phyloP scores from a whole-genome alignment of 31 red algal genomes.

The Asparagopsis taxiformis region DNA sequence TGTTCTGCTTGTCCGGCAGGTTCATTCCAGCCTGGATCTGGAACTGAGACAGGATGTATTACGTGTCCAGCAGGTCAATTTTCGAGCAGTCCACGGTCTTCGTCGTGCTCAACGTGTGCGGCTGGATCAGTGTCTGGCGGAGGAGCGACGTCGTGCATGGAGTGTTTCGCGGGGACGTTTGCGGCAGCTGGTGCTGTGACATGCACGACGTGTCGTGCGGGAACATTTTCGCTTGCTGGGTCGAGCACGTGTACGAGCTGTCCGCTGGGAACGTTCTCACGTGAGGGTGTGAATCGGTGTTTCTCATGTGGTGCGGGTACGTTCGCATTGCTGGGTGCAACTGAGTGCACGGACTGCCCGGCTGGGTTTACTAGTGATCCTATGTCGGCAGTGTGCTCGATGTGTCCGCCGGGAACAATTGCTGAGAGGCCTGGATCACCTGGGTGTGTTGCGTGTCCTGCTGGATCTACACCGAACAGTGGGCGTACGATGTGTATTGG shows the following conservation, averaged over 20 bases:
- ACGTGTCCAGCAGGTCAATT: neutral
- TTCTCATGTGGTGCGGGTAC: too few species aligned
- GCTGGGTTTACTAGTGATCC: neutral
- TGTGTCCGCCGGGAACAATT: neutral
- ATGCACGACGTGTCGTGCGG: neutral
- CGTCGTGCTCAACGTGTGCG: neutral
- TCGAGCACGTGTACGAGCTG: neutral
- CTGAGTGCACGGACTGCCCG: too few species aligned
- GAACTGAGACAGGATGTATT: neutral
- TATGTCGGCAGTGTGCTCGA: neutral
- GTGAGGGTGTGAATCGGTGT: too few species aligned
- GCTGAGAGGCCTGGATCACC: neutral
- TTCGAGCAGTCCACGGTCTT: neutral
- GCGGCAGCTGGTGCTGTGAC: neutral
- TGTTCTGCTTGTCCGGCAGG: neutral
- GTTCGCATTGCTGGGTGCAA: too few species aligned
- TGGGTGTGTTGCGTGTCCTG: neutral
- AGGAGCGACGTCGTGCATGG: neutral
- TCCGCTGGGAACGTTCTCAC: neutral
- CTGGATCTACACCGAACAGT: neutral
- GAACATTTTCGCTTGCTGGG: neutral
- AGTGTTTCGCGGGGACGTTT: neutral
- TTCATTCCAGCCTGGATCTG: neutral
- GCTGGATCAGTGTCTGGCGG: neutral
- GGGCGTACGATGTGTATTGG: neutral